Conservation (phyloP, 768 basidiomycete species). For the Boletellus emodensis region DNA sequence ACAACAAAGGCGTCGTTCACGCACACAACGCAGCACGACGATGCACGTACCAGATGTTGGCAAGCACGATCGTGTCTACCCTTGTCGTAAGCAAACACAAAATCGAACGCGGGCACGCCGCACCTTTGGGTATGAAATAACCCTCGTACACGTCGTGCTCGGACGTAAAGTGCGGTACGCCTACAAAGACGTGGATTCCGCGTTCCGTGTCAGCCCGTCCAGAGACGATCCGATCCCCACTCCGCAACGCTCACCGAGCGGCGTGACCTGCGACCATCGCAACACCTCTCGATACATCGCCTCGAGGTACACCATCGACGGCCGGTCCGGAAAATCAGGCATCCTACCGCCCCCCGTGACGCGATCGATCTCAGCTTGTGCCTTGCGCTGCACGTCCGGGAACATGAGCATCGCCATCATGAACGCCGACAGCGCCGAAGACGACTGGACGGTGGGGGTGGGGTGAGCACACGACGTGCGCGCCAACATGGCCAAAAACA, state of each 20-base stretch:
- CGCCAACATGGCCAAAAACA: background rate
- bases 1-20: no score
- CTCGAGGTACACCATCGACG: slow-evolving; percentile 24
- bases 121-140: slow-evolving; percentile 21
- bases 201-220: background rate
- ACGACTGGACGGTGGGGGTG: slow-evolving; percentile 4
- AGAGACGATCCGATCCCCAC: background rate
- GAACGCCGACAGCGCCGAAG: slow-evolving; percentile 25
- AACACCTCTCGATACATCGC: slow-evolving; percentile 21
- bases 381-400: slow-evolving; percentile 23
- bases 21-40: no score
- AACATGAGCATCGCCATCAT: slow-evolving; percentile 25
- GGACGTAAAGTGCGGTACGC: slow-evolving; percentile 27
- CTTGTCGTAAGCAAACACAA: background rate
- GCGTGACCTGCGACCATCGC: slow-evolving; percentile 23
- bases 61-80: slow-evolving; percentile 23
- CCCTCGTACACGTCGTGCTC: slow-evolving; percentile 14
- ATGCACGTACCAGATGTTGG: slow-evolving; percentile 12
- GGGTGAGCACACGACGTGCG: no score
- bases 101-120: background rate
- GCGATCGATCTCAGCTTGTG: slow-evolving; percentile 26
- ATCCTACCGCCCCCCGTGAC: slow-evolving; percentile 15
- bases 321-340: slow-evolving; percentile 19
- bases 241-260: slow-evolving; percentile 15
- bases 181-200: slow-evolving; percentile 10